These are phyloP conservation scores for Coemansia umbellata DNA, from an alignment of 192 early-diverging fungal genomes.

Conservation along the genomic window DNA sequence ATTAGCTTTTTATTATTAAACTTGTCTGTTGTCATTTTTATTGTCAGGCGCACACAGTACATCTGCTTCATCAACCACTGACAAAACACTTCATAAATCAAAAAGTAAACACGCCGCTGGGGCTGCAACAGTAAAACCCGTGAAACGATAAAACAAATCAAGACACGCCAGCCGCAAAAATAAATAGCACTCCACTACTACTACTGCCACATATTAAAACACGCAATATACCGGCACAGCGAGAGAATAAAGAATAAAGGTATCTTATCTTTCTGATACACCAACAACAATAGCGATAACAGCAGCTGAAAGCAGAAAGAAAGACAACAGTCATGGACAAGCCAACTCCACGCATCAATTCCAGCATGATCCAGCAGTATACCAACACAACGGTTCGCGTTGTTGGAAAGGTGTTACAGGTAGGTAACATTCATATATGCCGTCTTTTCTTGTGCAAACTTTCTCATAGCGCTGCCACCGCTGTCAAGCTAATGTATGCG, in stretches of 20 bases:
- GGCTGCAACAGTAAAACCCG: background rate
- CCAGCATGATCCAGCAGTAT: conserved; percentile 52
- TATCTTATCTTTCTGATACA: background rate
- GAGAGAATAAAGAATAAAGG: too few relatives aligned
- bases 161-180: background rate
- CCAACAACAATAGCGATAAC: conserved; percentile 11
- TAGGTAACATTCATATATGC: conserved; percentile 14
- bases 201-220: background rate
- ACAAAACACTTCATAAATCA: background rate
- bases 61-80: background rate
- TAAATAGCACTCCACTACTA: background rate
- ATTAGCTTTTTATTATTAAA: too few relatives aligned
- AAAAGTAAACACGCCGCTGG: background rate
- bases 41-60: too few relatives aligned
- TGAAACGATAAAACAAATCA: background rate
- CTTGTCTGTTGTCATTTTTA: conserved; percentile 5
- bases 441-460: background rate
- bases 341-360: conserved; percentile 57
- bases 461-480: background rate
- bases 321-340: conserved; percentile 39
- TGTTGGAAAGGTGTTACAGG: conserved; percentile 54
- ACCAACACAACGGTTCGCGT: conserved; percentile 53
- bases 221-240: background rate
- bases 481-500: too few relatives aligned
- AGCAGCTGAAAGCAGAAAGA: background rate